Evolutionary conservation across 768 basidiomycete genomes (phyloP), one percentile per base, ranked within the genome.

Genomic region (Leccinum ochraceum): DNA sequence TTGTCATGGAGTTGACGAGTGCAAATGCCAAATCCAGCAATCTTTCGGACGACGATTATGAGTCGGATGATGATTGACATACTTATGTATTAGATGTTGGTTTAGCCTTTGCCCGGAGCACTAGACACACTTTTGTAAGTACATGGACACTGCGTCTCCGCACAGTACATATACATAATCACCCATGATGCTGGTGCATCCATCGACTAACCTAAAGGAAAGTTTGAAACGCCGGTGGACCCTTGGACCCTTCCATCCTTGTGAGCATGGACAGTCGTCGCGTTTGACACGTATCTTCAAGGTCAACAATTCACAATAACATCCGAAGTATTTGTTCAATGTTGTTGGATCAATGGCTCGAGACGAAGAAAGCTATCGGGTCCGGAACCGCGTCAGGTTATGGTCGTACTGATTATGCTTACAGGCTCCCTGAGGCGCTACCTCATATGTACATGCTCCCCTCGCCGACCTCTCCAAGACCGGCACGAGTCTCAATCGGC

Each of bases 1-100:
- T 92, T 22, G 85, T 88, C 4, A 82, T 89, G 51, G 86, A 89
- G 68, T 63, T 81, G 61, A 60, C 78, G 7, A 61, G 66, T 16
- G 53, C 53, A 28, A 53, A 28, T 13, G 57, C 53, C 10, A 55
- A 53, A 5, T 63, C 62, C 16, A 72, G 64, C 14, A 74, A 69
- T 20, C 73, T 63, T 49, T 81, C 79, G 4, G 82, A 81, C 48
- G 86, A 86, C 52, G 86, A 80, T 30, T 86, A 86, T 62, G 75
- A 80, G 57, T 84, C 83, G 22, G 87, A 88, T 39, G 72, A 72
- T 54, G 80, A 81, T 44, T 74, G 59, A 54, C 14, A 6, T 26
- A 14, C 32, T 50, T 13, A 7, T 22, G 14, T 48, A 32, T 46
- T 57, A 59, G 58, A 50, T 37, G 22, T 26, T n/a, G 6, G 20